phyloP scores from a whole-genome alignment of 129 eudicot genomes.

The Oenanthe sinensis region DNA sequence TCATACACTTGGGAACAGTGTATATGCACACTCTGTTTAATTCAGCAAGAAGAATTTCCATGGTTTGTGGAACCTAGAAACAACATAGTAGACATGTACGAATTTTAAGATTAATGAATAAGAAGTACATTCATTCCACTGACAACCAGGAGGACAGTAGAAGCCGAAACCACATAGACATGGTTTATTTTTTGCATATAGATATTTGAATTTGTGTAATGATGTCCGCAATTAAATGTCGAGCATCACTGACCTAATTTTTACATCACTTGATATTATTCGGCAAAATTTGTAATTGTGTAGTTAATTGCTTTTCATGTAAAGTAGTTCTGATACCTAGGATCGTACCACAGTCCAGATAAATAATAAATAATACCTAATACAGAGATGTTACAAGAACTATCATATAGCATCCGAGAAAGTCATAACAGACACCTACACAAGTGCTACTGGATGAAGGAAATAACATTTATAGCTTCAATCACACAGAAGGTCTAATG shows the following conservation, averaged over 20 bases:
- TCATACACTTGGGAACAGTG: constrained; percentile 80
- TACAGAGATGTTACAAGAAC: neutral
- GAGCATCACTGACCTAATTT: neutral
- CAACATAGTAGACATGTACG: neutral
- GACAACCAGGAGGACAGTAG: neutral
- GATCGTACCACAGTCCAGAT: neutral
- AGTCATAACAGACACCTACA: neutral
- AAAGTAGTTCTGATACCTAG: neutral
- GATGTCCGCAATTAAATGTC: neutral
- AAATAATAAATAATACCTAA: neutral
- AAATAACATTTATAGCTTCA: neutral
- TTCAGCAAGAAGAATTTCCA: constrained; percentile 80
- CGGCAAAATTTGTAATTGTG: neutral
- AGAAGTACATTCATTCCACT: neutral
- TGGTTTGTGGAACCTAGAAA: constrained; percentile 60
- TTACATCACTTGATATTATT: neutral
- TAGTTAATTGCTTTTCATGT: neutral
- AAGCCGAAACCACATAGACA: neutral
- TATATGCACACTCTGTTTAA: constrained; percentile 73
- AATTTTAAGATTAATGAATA: neutral
- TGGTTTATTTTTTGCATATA: neutral
- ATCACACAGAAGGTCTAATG: neutral
- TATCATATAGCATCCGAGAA: neutral
- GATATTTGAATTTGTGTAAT: neutral
- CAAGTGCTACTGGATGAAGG: neutral